phyloP scores from a whole-genome alignment of 2,329 filamentous ascomycete species.

The Oidium heveae region DNA sequence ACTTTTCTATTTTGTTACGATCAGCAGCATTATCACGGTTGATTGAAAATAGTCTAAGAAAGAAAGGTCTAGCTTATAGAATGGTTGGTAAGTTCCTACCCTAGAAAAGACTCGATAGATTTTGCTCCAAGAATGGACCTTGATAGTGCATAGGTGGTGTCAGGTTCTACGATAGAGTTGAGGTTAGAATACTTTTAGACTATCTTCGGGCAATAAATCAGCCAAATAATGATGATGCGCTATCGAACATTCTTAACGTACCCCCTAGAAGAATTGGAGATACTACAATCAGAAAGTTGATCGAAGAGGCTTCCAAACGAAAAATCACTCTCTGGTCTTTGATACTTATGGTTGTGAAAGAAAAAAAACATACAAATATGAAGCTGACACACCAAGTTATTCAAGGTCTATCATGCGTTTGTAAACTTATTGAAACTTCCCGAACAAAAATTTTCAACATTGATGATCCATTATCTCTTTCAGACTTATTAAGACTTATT shows the following conservation, averaged over 20 bases:
- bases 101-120: too few species aligned
- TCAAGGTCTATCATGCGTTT: slow-evolving; percentile 30
- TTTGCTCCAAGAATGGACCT: neutral
- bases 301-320: slow-evolving; percentile 50
- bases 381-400: slow-evolving; percentile 28
- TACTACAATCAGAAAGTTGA: slow-evolving; percentile 43
- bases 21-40: slow-evolving; percentile 61
- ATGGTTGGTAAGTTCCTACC: slow-evolving; percentile 43
- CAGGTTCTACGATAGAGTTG: slow-evolving; percentile 75
- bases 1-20: slow-evolving; percentile 70
- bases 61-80: slow-evolving; percentile 59
- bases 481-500: slow-evolving; percentile 24
- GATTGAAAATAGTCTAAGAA: slow-evolving; percentile 64
- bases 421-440: slow-evolving; percentile 31
- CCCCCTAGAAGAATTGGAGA: slow-evolving; percentile 65
- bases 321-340: slow-evolving; percentile 52
- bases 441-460: slow-evolving; percentile 23
- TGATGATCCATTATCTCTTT: slow-evolving; percentile 5
- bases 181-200: slow-evolving; percentile 69
- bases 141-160: slow-evolving; percentile 27
- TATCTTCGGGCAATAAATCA: slow-evolving; percentile 71
- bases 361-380: slow-evolving; percentile 22
- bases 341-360: slow-evolving; percentile 32
- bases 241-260: slow-evolving; percentile 63
- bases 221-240: slow-evolving; percentile 64